Evolutionary conservation across 257 asterid species (phyloP).

Genomic region (Plantago major): DNA sequence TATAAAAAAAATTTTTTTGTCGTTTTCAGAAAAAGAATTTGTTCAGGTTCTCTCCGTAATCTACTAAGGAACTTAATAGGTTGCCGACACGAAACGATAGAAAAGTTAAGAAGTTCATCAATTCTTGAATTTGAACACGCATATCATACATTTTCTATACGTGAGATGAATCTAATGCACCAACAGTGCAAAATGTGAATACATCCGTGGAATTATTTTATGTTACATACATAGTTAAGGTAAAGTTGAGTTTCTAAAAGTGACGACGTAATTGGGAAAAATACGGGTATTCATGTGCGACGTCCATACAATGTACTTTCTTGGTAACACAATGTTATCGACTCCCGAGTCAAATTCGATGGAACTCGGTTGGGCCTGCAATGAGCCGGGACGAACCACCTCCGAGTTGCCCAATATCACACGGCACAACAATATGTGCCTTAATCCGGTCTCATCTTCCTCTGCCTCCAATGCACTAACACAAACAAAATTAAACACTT

Average conservation of each 20-base stretch:
- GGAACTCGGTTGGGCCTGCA: conserved; percentile 37
- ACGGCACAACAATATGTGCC: conserved; percentile 45
- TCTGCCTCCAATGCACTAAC: conserved; percentile 27
- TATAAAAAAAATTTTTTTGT: too few relatives aligned
- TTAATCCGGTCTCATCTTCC: conserved; percentile 46
- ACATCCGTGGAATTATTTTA: too few relatives aligned
- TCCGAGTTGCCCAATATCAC: conserved; percentile 48
- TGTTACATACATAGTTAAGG: too few relatives aligned
- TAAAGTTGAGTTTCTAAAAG: conserved; percentile 24
- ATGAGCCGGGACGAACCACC: conserved; percentile 29
- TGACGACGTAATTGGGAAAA: conserved; percentile 32
- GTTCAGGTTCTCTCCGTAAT: too few relatives aligned
- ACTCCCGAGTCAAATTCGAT: conserved; percentile 42
- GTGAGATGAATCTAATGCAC: too few relatives aligned
- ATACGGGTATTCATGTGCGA: conserved; percentile 47
- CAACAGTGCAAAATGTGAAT: too few relatives aligned
- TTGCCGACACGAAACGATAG: too few relatives aligned
- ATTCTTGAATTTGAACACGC: too few relatives aligned
- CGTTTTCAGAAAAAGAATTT: too few relatives aligned
- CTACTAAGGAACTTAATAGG: too few relatives aligned
- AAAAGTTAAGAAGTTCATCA: too few relatives aligned
- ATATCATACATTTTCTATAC: too few relatives aligned
- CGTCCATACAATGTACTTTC: conserved; percentile 37
- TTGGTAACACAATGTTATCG: conserved; percentile 36
- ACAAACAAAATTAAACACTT: not conserved